Evolutionary conservation across 202 grass and related monocot genomes (phyloP), one percentile per base, ranked within the genome.

Genomic region (Miscanthus sacchariflorus): DNA sequence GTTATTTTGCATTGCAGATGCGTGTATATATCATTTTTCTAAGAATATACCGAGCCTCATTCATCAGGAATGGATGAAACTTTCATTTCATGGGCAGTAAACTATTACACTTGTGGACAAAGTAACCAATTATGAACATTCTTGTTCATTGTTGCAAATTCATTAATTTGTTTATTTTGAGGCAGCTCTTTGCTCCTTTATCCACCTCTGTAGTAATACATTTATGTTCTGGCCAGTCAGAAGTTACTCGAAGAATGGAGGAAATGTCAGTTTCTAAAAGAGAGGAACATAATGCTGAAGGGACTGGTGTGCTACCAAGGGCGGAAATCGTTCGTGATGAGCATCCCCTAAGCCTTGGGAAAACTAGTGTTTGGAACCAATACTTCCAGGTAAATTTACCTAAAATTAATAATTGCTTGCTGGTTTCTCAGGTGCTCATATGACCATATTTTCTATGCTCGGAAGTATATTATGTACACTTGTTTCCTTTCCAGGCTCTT

Each of bases 311-410:
- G 27, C 90, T 99, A 69, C 85, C 94, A 63, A 96, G 96, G 68
- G 93, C 94, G 3, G 88, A 92, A 64, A 93, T 99, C 83, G 72
- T 87, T 85, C 89, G 80, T 68, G 94, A 92, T 63, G 96, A 99
- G 72, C 96, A 99, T 89, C 96, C 96, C 80, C 75, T 99, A 80
- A 99, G 94, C 79, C 94, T 99, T 44, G 91, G 89, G 39, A 90
- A 96, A 92, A 95, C 89, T 81, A 99, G 96, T 77, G 93, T 99
- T 45, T 99, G 94, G 96, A 99, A 99, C 78, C 93, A 95, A 86
- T 91, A 95, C 75, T 99, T 99, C 86, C 96, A 99, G 92, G 96
- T 99, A 87, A 85, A 18, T 38, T 68, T 59, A 13, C 86, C 18
- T 72, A 44, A 42, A 80, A 75, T 46, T 74, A 49, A 70, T 24